phyloP scores from a whole-genome alignment of 345 rosid genomes.

The Lagerstroemia speciosa region DNA sequence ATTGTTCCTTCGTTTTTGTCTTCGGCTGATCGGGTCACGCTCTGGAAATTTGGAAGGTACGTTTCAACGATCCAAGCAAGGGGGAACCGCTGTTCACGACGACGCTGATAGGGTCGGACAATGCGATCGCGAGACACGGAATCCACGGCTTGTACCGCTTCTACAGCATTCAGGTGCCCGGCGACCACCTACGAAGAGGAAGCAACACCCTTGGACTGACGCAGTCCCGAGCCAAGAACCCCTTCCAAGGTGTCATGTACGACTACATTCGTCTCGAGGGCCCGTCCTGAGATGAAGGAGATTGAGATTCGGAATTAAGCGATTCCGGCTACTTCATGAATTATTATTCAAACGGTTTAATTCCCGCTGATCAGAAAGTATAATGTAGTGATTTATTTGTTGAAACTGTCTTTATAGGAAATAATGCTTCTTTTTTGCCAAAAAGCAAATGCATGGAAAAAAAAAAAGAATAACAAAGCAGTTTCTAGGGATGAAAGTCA shows the following conservation, averaged over 20 bases:
- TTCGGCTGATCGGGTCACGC: no score
- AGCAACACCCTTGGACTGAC: slow-evolving; percentile 26
- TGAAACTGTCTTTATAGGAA: no score
- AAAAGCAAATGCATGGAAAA: no score
- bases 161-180: slow-evolving; percentile 17
- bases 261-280: neutral
- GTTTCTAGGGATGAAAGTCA: no score
- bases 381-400: no score
- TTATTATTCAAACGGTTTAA: no score
- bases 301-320: neutral
- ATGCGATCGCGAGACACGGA: slow-evolving; percentile 39
- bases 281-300: neutral
- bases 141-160: slow-evolving; percentile 27
- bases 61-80: slow-evolving; percentile 4
- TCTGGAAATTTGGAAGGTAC: slow-evolving; percentile 4
- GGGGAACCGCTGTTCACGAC: slow-evolving; percentile 17
- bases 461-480: no score
- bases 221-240: slow-evolving; percentile 15
- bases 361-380: no score
- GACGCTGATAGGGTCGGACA: slow-evolving; percentile 25
- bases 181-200: slow-evolving; percentile 10
- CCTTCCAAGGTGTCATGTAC: slow-evolving; percentile 10
- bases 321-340: no score
- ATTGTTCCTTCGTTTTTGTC: no score
- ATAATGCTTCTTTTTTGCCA: no score